Percentiles rank a stretch among this genome's conserved stretches.
phyloP scores from a whole-genome alignment of 306 rosid genomes.

The Potentilla sterilis region DNA sequence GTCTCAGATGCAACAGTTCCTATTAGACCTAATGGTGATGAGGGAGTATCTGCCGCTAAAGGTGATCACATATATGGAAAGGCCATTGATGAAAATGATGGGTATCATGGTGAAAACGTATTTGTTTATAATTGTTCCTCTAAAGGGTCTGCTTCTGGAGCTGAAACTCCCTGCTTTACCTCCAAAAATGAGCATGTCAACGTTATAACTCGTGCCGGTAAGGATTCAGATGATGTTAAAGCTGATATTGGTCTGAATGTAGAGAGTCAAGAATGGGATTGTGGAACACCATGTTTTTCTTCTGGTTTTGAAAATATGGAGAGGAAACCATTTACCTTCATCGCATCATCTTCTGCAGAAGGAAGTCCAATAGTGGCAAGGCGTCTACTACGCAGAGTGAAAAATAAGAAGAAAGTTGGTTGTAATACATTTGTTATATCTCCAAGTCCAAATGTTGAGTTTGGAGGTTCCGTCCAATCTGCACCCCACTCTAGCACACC shows the following conservation, averaged over 20 bases:
- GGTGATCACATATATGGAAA: constrained; percentile 30
- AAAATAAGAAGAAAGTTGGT: constrained; percentile 49
- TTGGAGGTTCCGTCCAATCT: constrained; percentile 40
- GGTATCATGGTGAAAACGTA: constrained; percentile 21
- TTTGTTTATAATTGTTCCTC: constrained; percentile 19
- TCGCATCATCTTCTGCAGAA: constrained; percentile 46
- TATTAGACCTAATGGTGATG: constrained; percentile 33
- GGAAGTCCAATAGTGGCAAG: constrained; percentile 34
- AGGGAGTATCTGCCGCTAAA: constrained; percentile 21
- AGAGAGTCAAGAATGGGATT: constrained; percentile 35
- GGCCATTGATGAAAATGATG: constrained; percentile 18
- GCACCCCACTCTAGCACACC: constrained; percentile 35
- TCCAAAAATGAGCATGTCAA: constrained; percentile 37
- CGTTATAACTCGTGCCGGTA: constrained; percentile 24
- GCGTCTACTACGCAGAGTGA: constrained; percentile 50
- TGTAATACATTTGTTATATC: constrained; percentile 35
- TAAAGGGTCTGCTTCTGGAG: constrained; percentile 34
- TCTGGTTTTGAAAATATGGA: constrained; percentile 36
- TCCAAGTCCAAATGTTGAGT: constrained; percentile 44
- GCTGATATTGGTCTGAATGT: constrained; percentile 33
- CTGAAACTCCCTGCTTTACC: constrained; percentile 36
- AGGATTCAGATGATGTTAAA: constrained; percentile 35
- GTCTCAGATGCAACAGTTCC: constrained; percentile 33
- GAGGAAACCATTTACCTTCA: constrained; percentile 54
- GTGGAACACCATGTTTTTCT: constrained; percentile 25